Evolutionary conservation across 164 flowering plant genomes (phyloP), one percentile per base, ranked within the genome.

Genomic region (Liquidambar formosana): DNA sequence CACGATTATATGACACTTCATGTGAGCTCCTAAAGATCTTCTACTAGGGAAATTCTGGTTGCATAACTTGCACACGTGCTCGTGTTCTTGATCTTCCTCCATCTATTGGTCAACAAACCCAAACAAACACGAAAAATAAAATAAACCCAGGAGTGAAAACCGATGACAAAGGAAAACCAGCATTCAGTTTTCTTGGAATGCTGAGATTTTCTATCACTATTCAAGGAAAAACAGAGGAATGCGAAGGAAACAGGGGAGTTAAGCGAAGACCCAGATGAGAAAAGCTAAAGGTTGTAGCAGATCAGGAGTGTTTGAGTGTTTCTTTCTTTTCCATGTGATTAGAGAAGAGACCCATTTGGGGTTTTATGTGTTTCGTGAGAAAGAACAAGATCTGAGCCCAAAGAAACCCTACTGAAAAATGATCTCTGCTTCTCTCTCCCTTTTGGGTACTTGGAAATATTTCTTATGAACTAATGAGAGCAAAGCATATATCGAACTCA

Each of bases 21-120:
- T 77, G 63, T 77, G 81, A 64, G 78, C 80, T 27, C 76, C 78
- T 65, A 80, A 72, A 12, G 71, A 74, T 60, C 53, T 74, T n/a
- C 78, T 82, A 66, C 44, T 81, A 18, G 22, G 18, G 71, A 74
- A 79, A 43, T 64, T 57, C 73, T 63, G 63, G 46, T 46, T 62
- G 72, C 82, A 83, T 13, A 68, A 26, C 71, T 69, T 79, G 73
- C 84, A 78, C n/a, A 62, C 19, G 18, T 52, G 58, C 62, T 49
- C 71, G 67, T 68, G 61, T 64, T 67, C 69, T 69, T 71, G 76
- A 63, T 66, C 65, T 60, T 75, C 68, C 41, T 64, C 77, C 73
- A 73, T 75, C 46, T 68, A 41, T 15, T 21, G 41, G 26, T 60
- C 46, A 60, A 14, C 45, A 60, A 60, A 16, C 58, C 38, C 56